Base-by-base conservation (phyloP, 768 basidiomycete species). In the Phylloporus sp. region DNA sequence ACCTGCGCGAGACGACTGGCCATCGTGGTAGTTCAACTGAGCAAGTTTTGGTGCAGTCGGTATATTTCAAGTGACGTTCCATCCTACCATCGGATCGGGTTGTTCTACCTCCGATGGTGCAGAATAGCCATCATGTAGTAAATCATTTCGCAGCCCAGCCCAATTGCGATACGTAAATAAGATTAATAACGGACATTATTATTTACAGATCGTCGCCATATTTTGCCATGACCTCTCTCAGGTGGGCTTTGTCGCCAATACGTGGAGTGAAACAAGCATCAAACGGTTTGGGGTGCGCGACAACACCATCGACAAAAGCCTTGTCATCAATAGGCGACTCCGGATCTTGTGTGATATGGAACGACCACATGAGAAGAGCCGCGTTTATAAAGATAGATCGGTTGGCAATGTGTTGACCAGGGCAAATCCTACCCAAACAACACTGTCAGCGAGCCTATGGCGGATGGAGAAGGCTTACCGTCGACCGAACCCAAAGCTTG, bases 371-470 rank as follows among this genome's bases (percentile, higher is more conserved):
- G 2, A 83, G 68, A 13, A 85, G 72, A 0, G 82, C 82, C 0
- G 81, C 77, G 51, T 84, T 87, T 55, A 88, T 71, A 58, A 84
- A 85, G 3, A 88, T 66, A 7, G 85, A 87, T 5, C 83, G 77
- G 66, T 69, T 65, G 18, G 66, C 85, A 28, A 88, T 77, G 61
- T 84, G 76, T 58, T 80, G 78, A 0, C 85, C 85, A 0, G 84
- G 84, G 53, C 85, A 88, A 6, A 85, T 73, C n/a, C 84, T 80
- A 16, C 6, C n/a, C 11, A 20, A 47, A 24, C 12, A 13, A 29
- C 27, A 41, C 15, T 32, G 15, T 54, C 15, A 39, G 55, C 26
- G 11, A 4, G 20, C 22, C 18, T 18, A 6, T 5, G 2, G 13
- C 4, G 10, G 27, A 27, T 28, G 27, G 36, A 11, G 11, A 16